Conservation (phyloP, 2,329 filamentous ascomycete species). For the Penicillium sp. region DNA sequence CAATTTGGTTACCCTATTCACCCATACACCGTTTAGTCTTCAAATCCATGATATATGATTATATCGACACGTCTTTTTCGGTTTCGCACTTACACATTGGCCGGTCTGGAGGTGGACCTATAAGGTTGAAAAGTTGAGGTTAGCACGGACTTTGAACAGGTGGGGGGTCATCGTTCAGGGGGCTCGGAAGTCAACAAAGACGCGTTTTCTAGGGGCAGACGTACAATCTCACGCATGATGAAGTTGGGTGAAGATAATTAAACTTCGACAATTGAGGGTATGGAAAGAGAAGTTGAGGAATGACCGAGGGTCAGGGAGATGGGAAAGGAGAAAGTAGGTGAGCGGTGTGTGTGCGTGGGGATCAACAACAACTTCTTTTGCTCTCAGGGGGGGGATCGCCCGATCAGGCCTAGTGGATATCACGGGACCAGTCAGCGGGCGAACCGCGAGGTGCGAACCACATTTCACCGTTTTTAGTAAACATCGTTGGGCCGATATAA, state of each 20-base stretch:
- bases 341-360: conserved; percentile 38
- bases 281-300: conserved; percentile 15
- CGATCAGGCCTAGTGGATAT: conserved; percentile 26
- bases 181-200: conserved; percentile 29
- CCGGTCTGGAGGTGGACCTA: conserved; percentile 99
- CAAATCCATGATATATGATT: conserved; percentile 6
- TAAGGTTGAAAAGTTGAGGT: conserved; percentile 48
- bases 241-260: conserved; percentile 12
- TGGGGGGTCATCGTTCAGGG: conserved; percentile 35
- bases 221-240: conserved; percentile 72
- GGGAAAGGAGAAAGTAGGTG: conserved; percentile 28
- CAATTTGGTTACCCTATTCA: conserved; percentile 96
- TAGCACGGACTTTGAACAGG: conserved; percentile 31
- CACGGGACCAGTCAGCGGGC: conserved; percentile 25
- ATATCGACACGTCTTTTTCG: background rate
- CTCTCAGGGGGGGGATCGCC: conserved; percentile 21
- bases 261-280: conserved; percentile 11
- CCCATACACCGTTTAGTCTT: conserved; percentile 31
- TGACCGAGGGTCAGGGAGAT: conserved; percentile 25
- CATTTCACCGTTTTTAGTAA: conserved; percentile 1
- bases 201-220: conserved; percentile 40
- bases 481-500: background rate
- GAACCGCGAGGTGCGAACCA: conserved; percentile 30
- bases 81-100: conserved; percentile 78
- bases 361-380: conserved; percentile 32